These are phyloP conservation scores for Hyphopichia khmerensis DNA, from an alignment of 1,139 yeast genomes.

Conservation along the genomic window DNA sequence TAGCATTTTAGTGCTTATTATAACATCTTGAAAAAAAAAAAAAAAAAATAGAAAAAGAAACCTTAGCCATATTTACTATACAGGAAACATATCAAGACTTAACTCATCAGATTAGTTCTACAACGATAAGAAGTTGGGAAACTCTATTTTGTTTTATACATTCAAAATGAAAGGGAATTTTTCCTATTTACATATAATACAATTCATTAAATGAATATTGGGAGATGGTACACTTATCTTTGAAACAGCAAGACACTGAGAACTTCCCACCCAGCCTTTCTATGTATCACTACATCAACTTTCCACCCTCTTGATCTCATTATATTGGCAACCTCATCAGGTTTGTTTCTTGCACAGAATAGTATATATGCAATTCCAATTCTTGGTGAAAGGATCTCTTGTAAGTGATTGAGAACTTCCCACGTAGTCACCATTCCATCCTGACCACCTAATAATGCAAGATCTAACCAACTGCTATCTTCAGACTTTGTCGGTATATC, in stretches of 20 bases:
- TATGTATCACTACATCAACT: constrained; percentile 47
- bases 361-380: constrained; percentile 77
- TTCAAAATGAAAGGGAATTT: no score
- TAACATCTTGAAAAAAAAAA: no score
- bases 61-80: no score
- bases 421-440: constrained; percentile 88
- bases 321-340: constrained; percentile 50
- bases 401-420: constrained; percentile 54
- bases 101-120: no score
- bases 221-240: no score
- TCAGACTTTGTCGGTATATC: constrained; percentile 51
- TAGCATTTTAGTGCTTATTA: no score
- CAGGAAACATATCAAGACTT: no score
- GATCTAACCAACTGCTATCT: constrained; percentile 71
- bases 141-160: no score
- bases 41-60: no score
- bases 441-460: constrained; percentile 85
- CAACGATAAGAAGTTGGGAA: no score
- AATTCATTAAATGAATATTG: no score
- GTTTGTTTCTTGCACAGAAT: constrained; percentile 87
- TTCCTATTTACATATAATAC: no score
- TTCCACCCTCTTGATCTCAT: constrained; percentile 60
- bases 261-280: constrained; percentile 98
- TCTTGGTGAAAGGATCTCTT: constrained; percentile 39
- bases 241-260: constrained; percentile 62